Evolutionary conservation across 164 flowering plant genomes (phyloP).

Genomic region (Stephania yunnanensis): DNA sequence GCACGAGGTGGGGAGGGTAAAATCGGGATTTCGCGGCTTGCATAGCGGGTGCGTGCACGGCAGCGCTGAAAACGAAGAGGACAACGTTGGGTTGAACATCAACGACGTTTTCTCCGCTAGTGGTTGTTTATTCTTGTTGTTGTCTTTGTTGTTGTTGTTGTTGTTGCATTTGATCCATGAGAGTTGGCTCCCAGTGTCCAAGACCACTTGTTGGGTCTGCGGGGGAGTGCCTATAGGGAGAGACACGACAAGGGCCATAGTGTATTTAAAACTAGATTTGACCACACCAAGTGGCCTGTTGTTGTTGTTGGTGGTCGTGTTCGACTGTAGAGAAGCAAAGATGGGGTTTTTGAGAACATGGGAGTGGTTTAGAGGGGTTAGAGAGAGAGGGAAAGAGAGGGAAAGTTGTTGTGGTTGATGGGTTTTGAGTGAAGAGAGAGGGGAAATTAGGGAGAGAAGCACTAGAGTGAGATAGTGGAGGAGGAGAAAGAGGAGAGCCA

Average conservation of each 20-base stretch:
- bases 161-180: conserved; percentile 69
- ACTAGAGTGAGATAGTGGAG: conserved; percentile 9
- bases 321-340: conserved; percentile 1
- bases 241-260: conserved; percentile 56
- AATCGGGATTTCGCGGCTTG: conserved; percentile 64
- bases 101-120: conserved; percentile 17
- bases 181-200: conserved; percentile 83
- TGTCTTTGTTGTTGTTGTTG: no score
- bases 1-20: conserved; percentile 65
- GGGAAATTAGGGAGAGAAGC: conserved; percentile 2
- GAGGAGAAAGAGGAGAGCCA: conserved; percentile 16
- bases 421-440: conserved; percentile 14
- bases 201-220: conserved; percentile 58
- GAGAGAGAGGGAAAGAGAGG: conserved; percentile 29
- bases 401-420: conserved; percentile 14
- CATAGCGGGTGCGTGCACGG: conserved; percentile 69
- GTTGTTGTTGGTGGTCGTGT: conserved; percentile 11
- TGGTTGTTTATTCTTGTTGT: no score
- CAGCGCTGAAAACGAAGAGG: conserved; percentile 66
- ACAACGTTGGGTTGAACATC: conserved; percentile 63
- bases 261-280: conserved; percentile 41
- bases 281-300: conserved; percentile 1
- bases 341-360: neutral
- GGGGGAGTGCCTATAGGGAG: conserved; percentile 81
- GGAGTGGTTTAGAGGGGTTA: conserved; percentile 5